These are phyloP conservation scores for Didymella pinodella DNA, from an alignment of 2,329 filamentous ascomycete species.

Conservation along the genomic window DNA sequence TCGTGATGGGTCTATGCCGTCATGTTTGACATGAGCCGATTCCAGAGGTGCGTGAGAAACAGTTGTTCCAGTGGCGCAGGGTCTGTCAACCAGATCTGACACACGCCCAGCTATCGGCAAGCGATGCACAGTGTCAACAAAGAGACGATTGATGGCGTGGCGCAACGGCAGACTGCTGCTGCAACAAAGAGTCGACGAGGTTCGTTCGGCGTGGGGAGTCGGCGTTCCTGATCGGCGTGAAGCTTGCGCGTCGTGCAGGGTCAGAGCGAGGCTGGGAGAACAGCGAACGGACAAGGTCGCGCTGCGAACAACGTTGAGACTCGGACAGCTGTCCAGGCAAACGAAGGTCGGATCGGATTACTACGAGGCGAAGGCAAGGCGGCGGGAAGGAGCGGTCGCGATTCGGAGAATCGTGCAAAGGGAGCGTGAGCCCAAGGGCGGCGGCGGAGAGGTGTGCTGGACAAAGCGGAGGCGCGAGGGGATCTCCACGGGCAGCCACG, in stretches of 20 bases:
- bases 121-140: constrained; percentile 29
- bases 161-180: constrained; percentile 3
- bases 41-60: constrained; percentile 29
- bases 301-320: background rate
- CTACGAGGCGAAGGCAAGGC: constrained; percentile 24
- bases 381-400: constrained; percentile 44
- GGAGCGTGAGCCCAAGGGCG: constrained; percentile 44
- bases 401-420: constrained; percentile 48
- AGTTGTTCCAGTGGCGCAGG: constrained; percentile 31
- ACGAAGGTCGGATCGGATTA: constrained; percentile 40
- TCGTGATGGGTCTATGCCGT: constrained; percentile 43
- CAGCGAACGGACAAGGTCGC: constrained; percentile 1
- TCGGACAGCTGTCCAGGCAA: constrained; percentile 16
- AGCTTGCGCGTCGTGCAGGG: constrained; percentile 35
- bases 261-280: constrained; percentile 16
- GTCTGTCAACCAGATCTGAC: constrained; percentile 30
- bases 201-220: constrained; percentile 23
- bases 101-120: constrained; percentile 28
- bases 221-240: constrained; percentile 37
- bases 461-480: constrained; percentile 7
- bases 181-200: constrained; percentile 23
- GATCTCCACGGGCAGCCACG: constrained; percentile 39
- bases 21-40: constrained; percentile 43
- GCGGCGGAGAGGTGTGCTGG: constrained; percentile 16
- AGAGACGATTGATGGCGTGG: constrained; percentile 19